Base-by-base conservation (phyloP, 306 rosid genomes). In the Rubus idaeus region DNA sequence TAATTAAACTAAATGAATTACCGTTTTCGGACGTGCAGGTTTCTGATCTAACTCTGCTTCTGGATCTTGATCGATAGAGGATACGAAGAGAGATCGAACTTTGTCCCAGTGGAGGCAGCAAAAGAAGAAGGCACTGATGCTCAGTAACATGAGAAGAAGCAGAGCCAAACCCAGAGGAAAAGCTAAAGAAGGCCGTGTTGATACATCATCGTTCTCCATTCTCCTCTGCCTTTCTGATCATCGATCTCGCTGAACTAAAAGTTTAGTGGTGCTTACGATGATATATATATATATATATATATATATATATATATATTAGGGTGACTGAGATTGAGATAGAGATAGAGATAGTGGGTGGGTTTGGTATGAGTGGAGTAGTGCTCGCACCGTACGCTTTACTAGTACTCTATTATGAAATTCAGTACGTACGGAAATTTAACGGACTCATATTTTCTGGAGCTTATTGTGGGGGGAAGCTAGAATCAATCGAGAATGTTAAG, bases 81-180 rank as follows among this genome's bases (percentile, higher is more conserved):
- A 78, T 21, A 20, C 67, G 67, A 88, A 52, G 39, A 88, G n/a
- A 53, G 81, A 65, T 30, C 78, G 88, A 21, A 91, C 68, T 46
- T 71, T 83, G 3, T 88, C 87, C 93, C 95, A 91, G 39, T 90
- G 80, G 52, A 90, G 66, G 77, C 86, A 91, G 58, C 93, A 88
- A 26, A 83, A 85, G 64, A 90, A 88, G 88, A 91, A 83, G 85
- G 52, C 55, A 49, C 72, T 75, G 3, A 85, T 41, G 75, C 78
- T 60, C 35, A 88, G 37, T 4, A 91, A 35, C 64, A 85, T 40
- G 13, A 82, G 37, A 67, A 88, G 57, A n/a, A 91, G 90, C 68
- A 91, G 90, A 35, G 85, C 83, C 80, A 90, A 79, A 44, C 95
- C 95, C 7, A 91, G 66, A 46, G 95, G 93, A 68, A 91, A 91